Base-by-base conservation (phyloP, 495 filamentous ascomycete genomes). In the Penicillium maclennaniae region DNA sequence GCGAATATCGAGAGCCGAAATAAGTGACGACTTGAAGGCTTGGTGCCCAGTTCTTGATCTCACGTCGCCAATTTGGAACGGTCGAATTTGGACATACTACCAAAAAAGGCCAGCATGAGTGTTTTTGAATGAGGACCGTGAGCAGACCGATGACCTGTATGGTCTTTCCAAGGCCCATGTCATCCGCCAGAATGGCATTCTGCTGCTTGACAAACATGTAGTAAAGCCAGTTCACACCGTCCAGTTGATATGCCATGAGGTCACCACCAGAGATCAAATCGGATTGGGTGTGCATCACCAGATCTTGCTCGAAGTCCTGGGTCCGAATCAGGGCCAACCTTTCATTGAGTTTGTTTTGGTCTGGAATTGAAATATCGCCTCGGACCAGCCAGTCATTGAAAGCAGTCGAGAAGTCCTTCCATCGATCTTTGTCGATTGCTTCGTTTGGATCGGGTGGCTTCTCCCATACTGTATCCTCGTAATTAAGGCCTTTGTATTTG, bases 131-230 rank as follows among this genome's bases (percentile, higher is more conserved):
- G n/a, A 99, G 68, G 14, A 87, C 82, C 8, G 87, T 82, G 8
- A 99, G 72, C 45, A 95, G 80, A 3, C 83, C 84, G 49, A 99
- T 91, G 45, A 97, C 82, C 66, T 99, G 95, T 43, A 99, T 88
- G 0, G 95, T 99, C 75, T 99, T 99, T 23, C 95, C 95, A 9
- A 99, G 83, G 5, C 95, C 95, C 95, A 99, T 99, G 65, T 99
- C 95, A 60, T 99, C 95, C 2, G 95, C 95, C 3, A 99, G 81
- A 60, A 99, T 93, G n/a, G 87, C 86, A 60, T 95, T 97, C 54
- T 88, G 79, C 54, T 85, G 76, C 43, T 81, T 73, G 54, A 87
- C 83, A 75, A 89, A 96, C 64, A 89, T 92, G 66, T 90, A 96
- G 52, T 95, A 87, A n/a, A 97, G 81, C 91, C 93, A 99, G 64